Conservation (phyloP, 345 rosid genomes). For the Brassica napus region Da-Ae NC_063442.1:29794001-29794500, state of each 20-base stretch:
- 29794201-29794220: slow-evolving; percentile 8
- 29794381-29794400: not conserved
- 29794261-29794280: slow-evolving; percentile 72
- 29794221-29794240: slow-evolving; percentile 62
- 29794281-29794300: slow-evolving; percentile 72
- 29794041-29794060: slow-evolving; percentile 68
- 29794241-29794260: slow-evolving; percentile 76
- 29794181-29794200: not conserved
- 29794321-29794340: slow-evolving; percentile 60
- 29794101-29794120: slow-evolving; percentile 98
- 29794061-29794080: slow-evolving; percentile 97
- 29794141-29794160: slow-evolving; percentile 29
- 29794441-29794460: slow-evolving; percentile 99
- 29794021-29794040: slow-evolving; percentile 59
- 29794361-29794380: not conserved
- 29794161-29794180: not conserved
- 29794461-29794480: slow-evolving; percentile 84
- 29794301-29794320: slow-evolving; percentile 89
- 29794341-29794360: not conserved
- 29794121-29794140: slow-evolving; percentile 86
- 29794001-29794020: not conserved
- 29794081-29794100: slow-evolving; percentile 83
- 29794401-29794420: slow-evolving; percentile 84
- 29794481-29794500: slow-evolving; percentile 72
- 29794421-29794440: slow-evolving; percentile 88